phyloP scores from a whole-genome alignment of 345 rosid species.

The Salix exigua region DNA sequence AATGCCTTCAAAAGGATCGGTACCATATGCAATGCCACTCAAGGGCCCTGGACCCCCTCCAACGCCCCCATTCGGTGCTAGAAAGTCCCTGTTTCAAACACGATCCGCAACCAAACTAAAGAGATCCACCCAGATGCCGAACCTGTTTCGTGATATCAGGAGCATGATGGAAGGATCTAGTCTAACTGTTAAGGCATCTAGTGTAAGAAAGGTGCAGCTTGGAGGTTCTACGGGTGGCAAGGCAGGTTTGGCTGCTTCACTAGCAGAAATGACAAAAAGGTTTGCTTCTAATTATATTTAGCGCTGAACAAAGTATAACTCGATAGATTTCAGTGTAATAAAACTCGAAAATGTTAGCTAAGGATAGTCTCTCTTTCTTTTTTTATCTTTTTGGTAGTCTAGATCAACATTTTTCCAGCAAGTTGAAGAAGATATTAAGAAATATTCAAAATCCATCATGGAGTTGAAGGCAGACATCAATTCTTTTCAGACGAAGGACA shows the following conservation, averaged over 20 bases:
- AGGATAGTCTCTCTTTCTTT: neutral
- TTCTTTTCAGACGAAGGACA: conserved; percentile 16
- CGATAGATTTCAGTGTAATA: neutral
- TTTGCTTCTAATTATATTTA: neutral
- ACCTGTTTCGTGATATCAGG: conserved; percentile 1
- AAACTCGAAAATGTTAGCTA: neutral
- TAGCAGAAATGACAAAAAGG: conserved; percentile 17
- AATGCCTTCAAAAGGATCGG: neutral
- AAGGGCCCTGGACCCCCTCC: conserved; percentile 9
- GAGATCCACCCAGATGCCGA: conserved; percentile 11
- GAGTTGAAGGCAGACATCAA: conserved; percentile 6
- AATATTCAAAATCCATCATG: conserved; percentile 6
- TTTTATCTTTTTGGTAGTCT: neutral
- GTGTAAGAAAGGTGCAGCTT: conserved; percentile 2
- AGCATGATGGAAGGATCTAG: conserved; percentile 15
- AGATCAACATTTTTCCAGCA: conserved; percentile 18
- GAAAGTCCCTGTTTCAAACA: neutral
- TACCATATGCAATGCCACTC: neutral
- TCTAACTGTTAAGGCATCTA: neutral
- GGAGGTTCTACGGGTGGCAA: conserved; percentile 12
- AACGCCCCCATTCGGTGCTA: neutral
- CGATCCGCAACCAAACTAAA: neutral
- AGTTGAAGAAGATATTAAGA: conserved; percentile 8
- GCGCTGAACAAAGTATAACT: too few relatives aligned
- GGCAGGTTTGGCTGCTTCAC: conserved; percentile 15